Percentiles rank a stretch among this genome's conserved stretches.
phyloP scores from a whole-genome alignment of 2,329 filamentous ascomycete genomes.

The Metarhizium brunneum region DNA sequence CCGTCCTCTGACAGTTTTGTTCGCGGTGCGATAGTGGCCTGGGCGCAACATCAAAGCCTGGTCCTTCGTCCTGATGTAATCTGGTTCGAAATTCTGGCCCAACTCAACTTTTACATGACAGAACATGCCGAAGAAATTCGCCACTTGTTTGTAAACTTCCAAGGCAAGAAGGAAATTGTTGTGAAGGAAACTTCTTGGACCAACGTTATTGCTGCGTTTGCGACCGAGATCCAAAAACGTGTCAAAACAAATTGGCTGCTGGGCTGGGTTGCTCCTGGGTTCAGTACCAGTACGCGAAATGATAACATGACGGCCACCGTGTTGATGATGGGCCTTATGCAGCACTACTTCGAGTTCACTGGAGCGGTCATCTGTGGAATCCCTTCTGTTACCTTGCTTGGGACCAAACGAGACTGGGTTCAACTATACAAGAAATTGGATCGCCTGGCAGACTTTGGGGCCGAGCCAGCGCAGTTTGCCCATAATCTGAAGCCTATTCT shows the following conservation, averaged over 20 bases:
- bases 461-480: constrained; percentile 29
- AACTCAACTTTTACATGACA: constrained; percentile 42
- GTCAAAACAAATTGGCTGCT: constrained; percentile 30
- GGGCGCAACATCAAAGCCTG: constrained; percentile 40
- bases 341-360: constrained; percentile 28
- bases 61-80: constrained; percentile 43
- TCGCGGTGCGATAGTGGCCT: constrained; percentile 35
- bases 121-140: constrained; percentile 36
- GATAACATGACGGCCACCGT: constrained; percentile 32
- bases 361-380: constrained; percentile 31
- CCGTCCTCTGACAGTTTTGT: constrained; percentile 32
- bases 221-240: constrained; percentile 29
- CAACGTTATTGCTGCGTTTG: constrained; percentile 20
- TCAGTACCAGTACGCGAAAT: constrained; percentile 28
- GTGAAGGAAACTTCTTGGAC: constrained; percentile 17
- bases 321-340: constrained; percentile 34
- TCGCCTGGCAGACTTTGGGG: constrained; percentile 31
- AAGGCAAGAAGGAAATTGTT: constrained; percentile 30
- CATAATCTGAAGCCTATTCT: constrained; percentile 34
- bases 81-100: constrained; percentile 44
- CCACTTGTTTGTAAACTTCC: constrained; percentile 34
- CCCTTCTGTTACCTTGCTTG: constrained; percentile 31
- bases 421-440: constrained; percentile 31
- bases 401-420: constrained; percentile 29
- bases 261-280: constrained; percentile 33